A percentile compares a stretch with the other conserved stretches of the same genome.
These are phyloP conservation scores for Paramecium bursaria DNA, from an alignment of 73 alveolate genomes.

Conservation along the genomic window DNA sequence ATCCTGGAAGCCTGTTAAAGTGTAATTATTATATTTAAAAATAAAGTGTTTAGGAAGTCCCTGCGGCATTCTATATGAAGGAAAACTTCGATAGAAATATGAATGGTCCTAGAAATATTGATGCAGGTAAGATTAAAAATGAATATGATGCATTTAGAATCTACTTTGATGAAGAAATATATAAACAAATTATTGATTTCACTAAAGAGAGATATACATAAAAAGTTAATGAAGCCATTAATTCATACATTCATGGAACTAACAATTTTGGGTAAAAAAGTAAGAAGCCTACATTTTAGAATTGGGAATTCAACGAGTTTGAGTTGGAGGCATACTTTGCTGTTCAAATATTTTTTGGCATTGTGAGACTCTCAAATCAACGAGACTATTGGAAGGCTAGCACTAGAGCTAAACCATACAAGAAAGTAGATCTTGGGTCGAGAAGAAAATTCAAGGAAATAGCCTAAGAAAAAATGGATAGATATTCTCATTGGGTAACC, in stretches of 20 bases:
- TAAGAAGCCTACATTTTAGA: conserved; percentile 39
- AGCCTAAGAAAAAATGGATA: conserved; percentile 52
- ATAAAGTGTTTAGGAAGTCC: conserved; percentile 52
- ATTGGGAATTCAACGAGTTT: conserved; percentile 55
- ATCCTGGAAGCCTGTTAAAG: conserved; percentile 52
- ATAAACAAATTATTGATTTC: conserved; percentile 14
- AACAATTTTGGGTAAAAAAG: background rate
- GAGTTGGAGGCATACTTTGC: conserved; percentile 68
- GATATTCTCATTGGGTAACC: conserved; percentile 39
- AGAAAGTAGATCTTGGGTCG: conserved; percentile 31
- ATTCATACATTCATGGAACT: conserved; percentile 43
- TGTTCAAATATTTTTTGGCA: conserved; percentile 58
- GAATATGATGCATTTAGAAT: conserved; percentile 64
- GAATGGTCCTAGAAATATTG: conserved; percentile 39
- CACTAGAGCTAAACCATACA: conserved; percentile 19
- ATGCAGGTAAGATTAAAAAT: background rate
- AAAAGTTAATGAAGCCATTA: conserved; percentile 22
- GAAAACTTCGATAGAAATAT: conserved; percentile 20
- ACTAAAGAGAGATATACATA: conserved; percentile 46
- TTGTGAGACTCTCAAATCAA: conserved; percentile 35
- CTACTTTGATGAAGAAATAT: conserved; percentile 62
- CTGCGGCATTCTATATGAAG: conserved; percentile 59
- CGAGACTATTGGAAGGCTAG: conserved; percentile 54
- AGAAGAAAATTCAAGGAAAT: conserved; percentile 28
- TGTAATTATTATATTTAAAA: background rate